phyloP scores from a whole-genome alignment of 768 basidiomycete genomes.

The Mycena latifolia region DNA sequence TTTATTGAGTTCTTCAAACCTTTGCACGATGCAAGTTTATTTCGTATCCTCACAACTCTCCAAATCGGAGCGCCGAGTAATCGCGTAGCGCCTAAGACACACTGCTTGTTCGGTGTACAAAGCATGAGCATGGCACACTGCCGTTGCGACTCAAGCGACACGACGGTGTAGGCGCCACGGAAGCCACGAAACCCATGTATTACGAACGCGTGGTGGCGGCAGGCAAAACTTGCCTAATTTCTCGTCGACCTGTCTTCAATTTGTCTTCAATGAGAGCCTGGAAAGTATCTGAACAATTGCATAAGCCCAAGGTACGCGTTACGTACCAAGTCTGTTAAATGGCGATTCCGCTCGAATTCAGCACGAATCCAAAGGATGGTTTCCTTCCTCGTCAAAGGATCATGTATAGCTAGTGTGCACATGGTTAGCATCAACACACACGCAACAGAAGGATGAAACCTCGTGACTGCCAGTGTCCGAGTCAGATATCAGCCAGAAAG shows the following conservation, averaged over 20 bases:
- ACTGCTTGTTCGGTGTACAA: too few species aligned
- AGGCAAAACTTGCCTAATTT: conserved; percentile 72
- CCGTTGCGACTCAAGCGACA: too few species aligned
- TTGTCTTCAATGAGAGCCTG: conserved; percentile 74
- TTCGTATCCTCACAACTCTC: too few species aligned
- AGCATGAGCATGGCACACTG: too few species aligned
- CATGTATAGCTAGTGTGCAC: conserved; percentile 65
- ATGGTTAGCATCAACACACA: background rate
- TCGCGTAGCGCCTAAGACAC: too few species aligned
- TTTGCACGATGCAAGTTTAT: too few species aligned
- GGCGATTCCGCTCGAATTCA: conserved; percentile 75
- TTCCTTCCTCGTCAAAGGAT: conserved; percentile 70
- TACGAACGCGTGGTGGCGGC: conserved; percentile 19
- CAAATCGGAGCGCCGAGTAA: too few species aligned
- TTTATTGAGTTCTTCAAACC: too few species aligned
- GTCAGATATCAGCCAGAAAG: conserved; percentile 14
- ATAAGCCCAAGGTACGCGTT: too few species aligned
- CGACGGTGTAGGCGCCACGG: too few species aligned
- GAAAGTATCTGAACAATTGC: conserved; percentile 12
- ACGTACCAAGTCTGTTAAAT: conserved; percentile 70
- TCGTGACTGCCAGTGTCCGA: conserved; percentile 24
- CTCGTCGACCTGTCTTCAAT: conserved; percentile 66
- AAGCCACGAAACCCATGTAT: background rate
- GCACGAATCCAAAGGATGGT: conserved; percentile 79
- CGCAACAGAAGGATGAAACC: conserved; percentile 2